phyloP scores from a whole-genome alignment of 2,329 filamentous ascomycete genomes.

The Emergomyces orientalis region DNA sequence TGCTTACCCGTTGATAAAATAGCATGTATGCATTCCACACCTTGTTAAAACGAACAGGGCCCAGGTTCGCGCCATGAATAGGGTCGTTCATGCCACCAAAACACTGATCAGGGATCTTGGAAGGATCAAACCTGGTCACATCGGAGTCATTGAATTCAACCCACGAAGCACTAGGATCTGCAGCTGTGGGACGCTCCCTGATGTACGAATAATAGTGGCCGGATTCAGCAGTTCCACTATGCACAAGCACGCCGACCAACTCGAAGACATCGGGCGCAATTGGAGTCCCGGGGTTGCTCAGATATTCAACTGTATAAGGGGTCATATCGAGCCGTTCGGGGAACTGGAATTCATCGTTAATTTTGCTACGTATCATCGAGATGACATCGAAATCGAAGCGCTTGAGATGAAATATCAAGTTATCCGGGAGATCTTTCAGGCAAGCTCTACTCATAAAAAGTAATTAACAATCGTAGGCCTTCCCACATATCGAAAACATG shows the following conservation, averaged over 20 bases:
- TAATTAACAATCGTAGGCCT: neutral
- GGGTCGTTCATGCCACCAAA: slow-evolving; percentile 64
- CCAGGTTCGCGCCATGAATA: slow-evolving; percentile 39
- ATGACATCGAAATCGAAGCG: slow-evolving; percentile 46
- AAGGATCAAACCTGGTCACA: slow-evolving; percentile 65
- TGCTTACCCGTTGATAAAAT: slow-evolving; percentile 78
- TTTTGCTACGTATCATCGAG: slow-evolving; percentile 74
- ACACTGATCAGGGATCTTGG: slow-evolving; percentile 62
- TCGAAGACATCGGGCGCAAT: slow-evolving; percentile 70
- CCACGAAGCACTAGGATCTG: slow-evolving; percentile 51
- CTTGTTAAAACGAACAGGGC: slow-evolving; percentile 50
- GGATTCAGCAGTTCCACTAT: slow-evolving; percentile 83
- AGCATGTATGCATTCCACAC: slow-evolving; percentile 90
- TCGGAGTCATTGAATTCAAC: slow-evolving; percentile 91
- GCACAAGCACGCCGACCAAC: slow-evolving; percentile 87
- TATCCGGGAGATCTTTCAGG: slow-evolving; percentile 83
- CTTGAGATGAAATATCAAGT: slow-evolving; percentile 87
- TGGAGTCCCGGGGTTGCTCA: slow-evolving; percentile 53
- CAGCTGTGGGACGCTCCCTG: slow-evolving; percentile 58
- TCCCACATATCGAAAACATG: neutral
- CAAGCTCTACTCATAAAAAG: slow-evolving; percentile 53
- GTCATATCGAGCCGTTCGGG: slow-evolving; percentile 75
- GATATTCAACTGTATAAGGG: slow-evolving; percentile 77
- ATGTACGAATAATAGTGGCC: slow-evolving; percentile 98
- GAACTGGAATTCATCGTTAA: slow-evolving; percentile 91